Percentiles rank a stretch among this genome's conserved stretches.
These are phyloP conservation scores for Plectosphaerella sp. DNA, from an alignment of 2,329 filamentous ascomycete species.

Conservation along the genomic window DNA sequence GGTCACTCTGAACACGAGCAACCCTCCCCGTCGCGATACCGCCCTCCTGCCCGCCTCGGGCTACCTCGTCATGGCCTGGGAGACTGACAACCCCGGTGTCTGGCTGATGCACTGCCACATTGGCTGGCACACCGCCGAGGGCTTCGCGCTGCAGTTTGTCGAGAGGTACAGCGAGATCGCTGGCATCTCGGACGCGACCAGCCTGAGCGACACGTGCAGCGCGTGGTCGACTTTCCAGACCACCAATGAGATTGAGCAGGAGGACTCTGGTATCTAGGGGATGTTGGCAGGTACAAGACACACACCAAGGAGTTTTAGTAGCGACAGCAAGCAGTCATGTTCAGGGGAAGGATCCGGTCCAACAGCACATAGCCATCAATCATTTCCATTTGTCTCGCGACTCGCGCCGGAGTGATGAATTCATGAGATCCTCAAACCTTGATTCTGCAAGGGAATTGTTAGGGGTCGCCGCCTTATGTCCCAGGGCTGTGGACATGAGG, in stretches of 20 bases:
- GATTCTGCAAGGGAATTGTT: no score
- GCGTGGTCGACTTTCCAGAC: constrained; percentile 10
- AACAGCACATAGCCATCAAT: no score
- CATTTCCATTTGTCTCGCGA: no score
- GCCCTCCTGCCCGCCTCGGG: constrained; percentile 40
- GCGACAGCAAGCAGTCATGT: no score
- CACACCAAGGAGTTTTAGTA: no score
- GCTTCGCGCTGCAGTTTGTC: constrained; percentile 17
- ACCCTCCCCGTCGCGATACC: constrained; percentile 49
- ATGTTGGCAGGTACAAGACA: no score
- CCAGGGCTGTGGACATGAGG: no score
- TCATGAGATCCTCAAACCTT: no score
- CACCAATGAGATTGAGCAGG: constrained; percentile 9
- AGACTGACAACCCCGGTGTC: constrained; percentile 43
- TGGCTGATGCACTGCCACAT: constrained; percentile 50
- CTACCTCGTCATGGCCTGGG: constrained; percentile 44
- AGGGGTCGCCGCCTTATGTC: no score
- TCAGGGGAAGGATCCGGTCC: no score
- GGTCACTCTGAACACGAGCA: constrained; percentile 18
- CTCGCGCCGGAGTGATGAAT: no score
- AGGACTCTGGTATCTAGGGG: constrained; percentile 15
- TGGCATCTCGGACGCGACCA: constrained; percentile 3
- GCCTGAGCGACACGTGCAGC: constrained; percentile 8
- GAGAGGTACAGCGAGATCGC: constrained; percentile 14
- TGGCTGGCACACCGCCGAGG: constrained; percentile 33